Percentiles rank a stretch among this genome's conserved stretches.
Evolutionary conservation across 495 filamentous ascomycete species (phyloP).

Genomic region (Tuber umbilicatum): DNA sequence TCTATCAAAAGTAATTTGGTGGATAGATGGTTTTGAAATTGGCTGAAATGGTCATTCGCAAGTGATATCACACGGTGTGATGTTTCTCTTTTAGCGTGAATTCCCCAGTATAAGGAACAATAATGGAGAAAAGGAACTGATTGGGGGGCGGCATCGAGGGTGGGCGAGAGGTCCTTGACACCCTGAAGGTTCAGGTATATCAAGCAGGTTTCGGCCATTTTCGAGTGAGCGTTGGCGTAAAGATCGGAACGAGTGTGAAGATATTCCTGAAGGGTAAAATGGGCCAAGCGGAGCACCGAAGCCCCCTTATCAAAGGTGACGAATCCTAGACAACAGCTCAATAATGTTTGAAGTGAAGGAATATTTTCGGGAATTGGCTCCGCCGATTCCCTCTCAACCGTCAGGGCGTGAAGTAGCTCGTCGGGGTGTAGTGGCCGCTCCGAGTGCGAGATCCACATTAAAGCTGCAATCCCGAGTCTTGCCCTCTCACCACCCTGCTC

Average conservation of each 20-base stretch:
- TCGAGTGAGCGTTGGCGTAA: neutral
- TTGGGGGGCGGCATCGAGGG: too few species aligned
- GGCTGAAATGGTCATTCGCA: neutral
- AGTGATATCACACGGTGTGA: neutral
- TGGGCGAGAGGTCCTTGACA: neutral
- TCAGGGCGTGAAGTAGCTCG: neutral
- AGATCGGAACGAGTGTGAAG: neutral
- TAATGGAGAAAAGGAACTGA: neutral
- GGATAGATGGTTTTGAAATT: neutral
- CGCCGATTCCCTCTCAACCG: neutral
- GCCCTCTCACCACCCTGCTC: neutral
- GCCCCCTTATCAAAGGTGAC: neutral
- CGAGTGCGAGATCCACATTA: neutral
- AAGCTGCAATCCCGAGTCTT: neutral
- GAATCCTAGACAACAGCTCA: neutral
- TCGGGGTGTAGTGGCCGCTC: neutral
- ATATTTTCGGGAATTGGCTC: neutral
- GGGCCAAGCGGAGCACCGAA: neutral
- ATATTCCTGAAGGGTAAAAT: neutral
- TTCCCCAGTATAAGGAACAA: neutral
- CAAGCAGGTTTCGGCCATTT: neutral
- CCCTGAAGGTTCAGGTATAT: neutral
- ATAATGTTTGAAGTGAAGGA: neutral
- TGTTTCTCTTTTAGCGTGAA: neutral
- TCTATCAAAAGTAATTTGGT: neutral